phyloP scores from a whole-genome alignment of 352 stramenopile species.

The Paralagenidium karlingii region DNA sequence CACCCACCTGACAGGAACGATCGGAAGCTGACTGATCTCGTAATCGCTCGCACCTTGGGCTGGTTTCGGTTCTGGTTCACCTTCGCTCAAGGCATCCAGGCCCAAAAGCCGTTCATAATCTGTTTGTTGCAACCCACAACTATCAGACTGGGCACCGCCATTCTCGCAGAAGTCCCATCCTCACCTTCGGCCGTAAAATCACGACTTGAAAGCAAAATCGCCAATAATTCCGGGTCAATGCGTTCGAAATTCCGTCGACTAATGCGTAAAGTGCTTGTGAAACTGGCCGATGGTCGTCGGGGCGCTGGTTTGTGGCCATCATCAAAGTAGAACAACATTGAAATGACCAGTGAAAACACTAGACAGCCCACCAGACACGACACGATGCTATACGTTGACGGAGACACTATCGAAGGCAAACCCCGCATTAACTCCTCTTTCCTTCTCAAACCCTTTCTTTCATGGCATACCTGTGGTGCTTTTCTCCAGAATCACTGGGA shows the following conservation, averaged over 20 bases:
- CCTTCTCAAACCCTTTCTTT: too few relatives aligned
- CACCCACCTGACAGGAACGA: constrained; percentile 50
- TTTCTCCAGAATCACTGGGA: too few relatives aligned
- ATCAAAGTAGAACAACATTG: neutral
- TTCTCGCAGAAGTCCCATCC: neutral
- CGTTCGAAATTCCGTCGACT: constrained; percentile 54
- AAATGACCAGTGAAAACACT: too few relatives aligned
- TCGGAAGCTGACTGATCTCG: constrained; percentile 48
- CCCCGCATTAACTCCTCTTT: too few relatives aligned
- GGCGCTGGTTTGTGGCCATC: neutral
- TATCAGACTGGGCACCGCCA: neutral
- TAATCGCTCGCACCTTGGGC: constrained; percentile 25
- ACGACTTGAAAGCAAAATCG: constrained; percentile 46
- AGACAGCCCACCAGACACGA: too few relatives aligned
- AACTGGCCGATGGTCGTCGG: constrained; percentile 7
- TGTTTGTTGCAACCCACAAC: constrained; percentile 2
- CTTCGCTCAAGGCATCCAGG: constrained; percentile 45
- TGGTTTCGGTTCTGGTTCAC: too few relatives aligned
- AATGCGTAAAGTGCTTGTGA: constrained; percentile 31
- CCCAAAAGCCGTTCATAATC: constrained; percentile 64
- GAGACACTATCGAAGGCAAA: too few relatives aligned
- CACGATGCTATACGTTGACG: too few relatives aligned
- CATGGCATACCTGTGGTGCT: too few relatives aligned
- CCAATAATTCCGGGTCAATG: constrained; percentile 41
- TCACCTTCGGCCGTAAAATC: constrained; percentile 51